Percentiles rank a stretch among this genome's conserved stretches.
Evolutionary conservation across 2,329 filamentous ascomycete species (phyloP).

Genomic region (Paecilomyces niveus): DNA sequence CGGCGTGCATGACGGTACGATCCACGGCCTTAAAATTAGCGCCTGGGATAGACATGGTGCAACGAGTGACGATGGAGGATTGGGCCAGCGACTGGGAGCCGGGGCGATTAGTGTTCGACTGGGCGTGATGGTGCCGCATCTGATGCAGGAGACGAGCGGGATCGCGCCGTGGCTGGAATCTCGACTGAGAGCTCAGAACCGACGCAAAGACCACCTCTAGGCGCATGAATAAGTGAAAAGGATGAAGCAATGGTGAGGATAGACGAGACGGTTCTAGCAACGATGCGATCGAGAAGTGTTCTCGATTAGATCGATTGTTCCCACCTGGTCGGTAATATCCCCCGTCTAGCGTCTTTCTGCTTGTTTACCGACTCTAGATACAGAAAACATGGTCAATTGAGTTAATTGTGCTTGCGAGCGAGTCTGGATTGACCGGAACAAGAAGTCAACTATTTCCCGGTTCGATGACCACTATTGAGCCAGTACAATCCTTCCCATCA

Average conservation of each 20-base stretch:
- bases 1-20: neutral
- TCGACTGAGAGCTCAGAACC: neutral
- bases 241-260: neutral
- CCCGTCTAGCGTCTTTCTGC: neutral
- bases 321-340: neutral
- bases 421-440: neutral
- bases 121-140: neutral
- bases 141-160: neutral
- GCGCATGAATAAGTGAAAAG: neutral
- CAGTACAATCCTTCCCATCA: neutral
- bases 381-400: neutral
- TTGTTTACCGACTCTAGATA: neutral
- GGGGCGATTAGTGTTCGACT: neutral
- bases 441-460: neutral
- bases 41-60: neutral
- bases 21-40: neutral
- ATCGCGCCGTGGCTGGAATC: neutral
- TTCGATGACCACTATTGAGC: neutral
- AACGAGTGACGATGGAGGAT: conserved; percentile 5
- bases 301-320: neutral
- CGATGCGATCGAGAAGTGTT: neutral
- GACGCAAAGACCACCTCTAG: neutral
- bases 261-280: neutral
- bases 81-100: neutral
- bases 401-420: neutral